These are phyloP conservation scores for Neofusicoccum kwambonambiense DNA, from an alignment of 2,329 filamentous ascomycete genomes.

Conservation along the genomic window DNA sequence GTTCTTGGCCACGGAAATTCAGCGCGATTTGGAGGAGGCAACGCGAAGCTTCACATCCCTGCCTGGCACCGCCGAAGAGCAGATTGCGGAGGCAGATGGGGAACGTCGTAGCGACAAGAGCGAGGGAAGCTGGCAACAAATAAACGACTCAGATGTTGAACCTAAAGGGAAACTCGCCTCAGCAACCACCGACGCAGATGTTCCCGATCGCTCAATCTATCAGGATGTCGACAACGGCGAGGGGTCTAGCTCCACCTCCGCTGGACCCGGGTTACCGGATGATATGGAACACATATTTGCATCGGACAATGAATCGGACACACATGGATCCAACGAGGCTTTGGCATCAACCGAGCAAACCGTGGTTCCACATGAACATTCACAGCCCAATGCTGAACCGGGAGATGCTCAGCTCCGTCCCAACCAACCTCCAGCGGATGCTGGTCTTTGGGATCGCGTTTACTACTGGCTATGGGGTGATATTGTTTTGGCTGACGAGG, in stretches of 20 bases:
- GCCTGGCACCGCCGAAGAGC: constrained; percentile 2
- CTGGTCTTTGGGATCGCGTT: constrained; percentile 28
- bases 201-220: not conserved
- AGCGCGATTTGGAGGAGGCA: constrained; percentile 47
- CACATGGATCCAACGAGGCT: not conserved
- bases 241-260: not conserved
- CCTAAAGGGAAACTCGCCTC: not conserved
- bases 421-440: not conserved
- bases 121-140: constrained; percentile 42
- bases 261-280: not conserved
- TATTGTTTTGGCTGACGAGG: constrained; percentile 32
- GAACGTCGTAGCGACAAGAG: constrained; percentile 37
- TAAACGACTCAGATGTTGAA: constrained; percentile 27
- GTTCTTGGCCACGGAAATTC: constrained; percentile 49
- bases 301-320: not conserved
- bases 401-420: not conserved
- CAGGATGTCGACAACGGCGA: not conserved
- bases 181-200: not conserved
- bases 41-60: not conserved
- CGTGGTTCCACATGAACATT: not conserved
- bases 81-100: constrained; percentile 22
- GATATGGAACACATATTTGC: not conserved
- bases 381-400: not conserved
- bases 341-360: constrained; percentile 1
- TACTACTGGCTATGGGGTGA: constrained; percentile 52